phyloP scores from a whole-genome alignment of 179 eudicot genomes.

The Nepenthes alata region DNA sequence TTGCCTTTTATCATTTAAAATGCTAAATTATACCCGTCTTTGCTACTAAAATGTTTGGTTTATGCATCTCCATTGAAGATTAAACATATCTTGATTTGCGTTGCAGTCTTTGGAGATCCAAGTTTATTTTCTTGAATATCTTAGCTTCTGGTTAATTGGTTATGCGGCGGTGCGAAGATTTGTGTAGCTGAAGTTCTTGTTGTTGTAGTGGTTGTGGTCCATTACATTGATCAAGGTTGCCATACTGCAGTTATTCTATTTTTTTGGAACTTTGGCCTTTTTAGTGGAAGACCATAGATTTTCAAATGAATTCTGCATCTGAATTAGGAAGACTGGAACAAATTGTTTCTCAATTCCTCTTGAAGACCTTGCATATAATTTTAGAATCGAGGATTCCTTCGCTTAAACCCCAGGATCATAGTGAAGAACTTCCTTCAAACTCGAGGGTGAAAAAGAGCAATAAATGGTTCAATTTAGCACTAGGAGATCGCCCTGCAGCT shows the following conservation, averaged over 20 bases:
- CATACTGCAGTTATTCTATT: not conserved
- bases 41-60: not conserved
- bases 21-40: not conserved
- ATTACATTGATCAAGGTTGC: not conserved
- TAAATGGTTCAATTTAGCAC: slow-evolving; percentile 76
- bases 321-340: slow-evolving; percentile 75
- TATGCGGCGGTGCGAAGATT: not conserved
- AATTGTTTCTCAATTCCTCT: slow-evolving; percentile 71
- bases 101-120: not conserved
- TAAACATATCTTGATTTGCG: not conserved
- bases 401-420: slow-evolving; percentile 27
- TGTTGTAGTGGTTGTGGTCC: not conserved
- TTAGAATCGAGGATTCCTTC: slow-evolving; percentile 86
- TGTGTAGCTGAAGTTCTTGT: not conserved
- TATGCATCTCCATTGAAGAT: not conserved
- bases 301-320: slow-evolving; percentile 37
- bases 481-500: slow-evolving; percentile 85
- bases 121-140: not conserved
- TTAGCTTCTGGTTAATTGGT: not conserved
- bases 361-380: slow-evolving; percentile 69
- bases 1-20: not conserved
- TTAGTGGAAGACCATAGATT: slow-evolving; percentile 26
- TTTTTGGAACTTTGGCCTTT: not conserved
- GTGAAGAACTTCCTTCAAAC: slow-evolving; percentile 23
- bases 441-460: slow-evolving; percentile 47